Percentiles rank a stretch among this genome's conserved stretches.
These are phyloP conservation scores for Cucurbita ficifolia DNA, from an alignment of 306 rosid species.

Conservation along the genomic window DNA sequence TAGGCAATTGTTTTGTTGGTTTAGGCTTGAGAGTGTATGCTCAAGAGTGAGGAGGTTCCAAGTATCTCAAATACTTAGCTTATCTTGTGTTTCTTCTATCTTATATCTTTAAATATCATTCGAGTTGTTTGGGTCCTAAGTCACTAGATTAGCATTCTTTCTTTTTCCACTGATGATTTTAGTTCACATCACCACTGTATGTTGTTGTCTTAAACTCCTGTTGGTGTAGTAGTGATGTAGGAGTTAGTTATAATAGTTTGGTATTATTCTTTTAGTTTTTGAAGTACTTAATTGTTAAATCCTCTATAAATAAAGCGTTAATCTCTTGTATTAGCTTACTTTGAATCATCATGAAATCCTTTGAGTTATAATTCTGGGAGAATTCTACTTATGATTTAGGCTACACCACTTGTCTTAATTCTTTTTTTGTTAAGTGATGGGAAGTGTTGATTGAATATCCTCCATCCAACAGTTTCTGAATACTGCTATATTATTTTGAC, in stretches of 20 bases:
- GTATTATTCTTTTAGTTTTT: neutral
- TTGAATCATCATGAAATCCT: neutral
- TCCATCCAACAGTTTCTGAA: neutral
- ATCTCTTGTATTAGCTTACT: neutral
- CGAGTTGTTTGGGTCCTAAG: neutral
- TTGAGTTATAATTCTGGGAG: neutral
- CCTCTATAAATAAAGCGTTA: neutral
- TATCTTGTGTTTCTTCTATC: neutral
- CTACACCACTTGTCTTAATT: neutral
- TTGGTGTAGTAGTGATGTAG: neutral
- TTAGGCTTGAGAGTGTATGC: neutral
- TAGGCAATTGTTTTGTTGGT: neutral
- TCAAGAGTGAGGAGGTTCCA: neutral
- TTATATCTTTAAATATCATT: neutral
- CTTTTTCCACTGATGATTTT: neutral
- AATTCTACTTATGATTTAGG: neutral
- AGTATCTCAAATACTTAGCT: neutral
- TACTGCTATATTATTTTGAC: neutral
- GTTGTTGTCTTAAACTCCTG: neutral
- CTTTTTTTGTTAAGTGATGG: neutral
- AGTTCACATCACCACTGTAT: neutral
- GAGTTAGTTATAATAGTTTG: neutral
- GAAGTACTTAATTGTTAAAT: neutral
- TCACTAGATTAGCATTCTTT: neutral
- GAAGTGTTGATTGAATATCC: neutral